Evolutionary conservation across 768 basidiomycete species (phyloP).

Genomic region (Suillus subalutaceus): DNA sequence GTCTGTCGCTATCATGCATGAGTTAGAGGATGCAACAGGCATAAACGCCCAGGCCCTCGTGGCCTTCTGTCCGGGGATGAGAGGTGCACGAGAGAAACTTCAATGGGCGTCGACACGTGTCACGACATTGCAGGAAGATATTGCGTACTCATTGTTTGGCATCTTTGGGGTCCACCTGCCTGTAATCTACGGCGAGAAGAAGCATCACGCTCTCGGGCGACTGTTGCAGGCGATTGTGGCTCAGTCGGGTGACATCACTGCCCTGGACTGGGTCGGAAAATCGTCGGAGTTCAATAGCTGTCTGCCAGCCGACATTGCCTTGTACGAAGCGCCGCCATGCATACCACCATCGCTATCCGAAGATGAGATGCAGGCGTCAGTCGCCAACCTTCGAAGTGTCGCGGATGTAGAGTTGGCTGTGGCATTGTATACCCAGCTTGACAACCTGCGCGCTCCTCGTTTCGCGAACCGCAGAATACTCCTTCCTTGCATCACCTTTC

Average conservation of each 20-base stretch:
- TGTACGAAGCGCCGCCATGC: not conserved
- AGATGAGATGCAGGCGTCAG: not conserved
- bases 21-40: not conserved
- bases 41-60: not conserved
- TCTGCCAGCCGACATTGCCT: not conserved
- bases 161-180: slow-evolving; percentile 14
- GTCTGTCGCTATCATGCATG: slow-evolving; percentile 1
- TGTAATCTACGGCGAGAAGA: slow-evolving; percentile 18
- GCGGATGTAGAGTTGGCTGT: not conserved
- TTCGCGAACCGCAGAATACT: not conserved
- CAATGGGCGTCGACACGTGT: slow-evolving; percentile 18
- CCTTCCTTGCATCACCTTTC: not conserved
- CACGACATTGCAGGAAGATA: slow-evolving; percentile 19
- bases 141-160: slow-evolving; percentile 16
- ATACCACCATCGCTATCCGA: not conserved
- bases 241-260: not conserved
- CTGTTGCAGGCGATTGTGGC: not conserved
- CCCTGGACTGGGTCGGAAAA: slow-evolving; percentile 4
- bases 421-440: not conserved
- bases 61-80: not conserved
- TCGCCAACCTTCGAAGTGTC: not conserved
- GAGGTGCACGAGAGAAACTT: slow-evolving; percentile 5
- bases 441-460: not conserved
- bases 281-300: slow-evolving; percentile 2
- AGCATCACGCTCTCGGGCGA: not conserved